Base-by-base conservation (phyloP, 1,284 basidiomycete species). In the Golubevia pallescens region DNA sequence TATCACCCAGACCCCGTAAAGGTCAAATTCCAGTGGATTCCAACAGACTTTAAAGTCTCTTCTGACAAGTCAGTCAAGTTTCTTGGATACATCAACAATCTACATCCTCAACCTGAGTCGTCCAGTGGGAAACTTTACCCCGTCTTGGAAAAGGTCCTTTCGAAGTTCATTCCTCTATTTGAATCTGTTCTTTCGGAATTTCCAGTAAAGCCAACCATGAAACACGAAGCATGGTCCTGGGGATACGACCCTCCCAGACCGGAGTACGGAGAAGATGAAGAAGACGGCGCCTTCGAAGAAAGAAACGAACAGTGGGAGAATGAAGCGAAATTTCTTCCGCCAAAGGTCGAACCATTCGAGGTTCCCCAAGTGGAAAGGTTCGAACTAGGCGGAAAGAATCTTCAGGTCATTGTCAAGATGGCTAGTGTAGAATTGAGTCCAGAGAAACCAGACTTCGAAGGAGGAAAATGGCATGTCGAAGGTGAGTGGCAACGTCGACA, bases 371-470 rank as follows among this genome's bases (percentile, higher is more conserved):
- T 4, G 5, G 3, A 4, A 10, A 38, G 10, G 3, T 38, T 38
- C 3, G 10, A 38, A 38, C 34, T 38, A 10, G 34, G 34, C 3
- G 34, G 34, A 5, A 38, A 38, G 23, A 52, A 5, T n/a, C 21
- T 51, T 28, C 60, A 61, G n/a, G 34, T 61, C 0, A 61, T 61
- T 34, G 60, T 61, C 60, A 61, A 61, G 60, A 51, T 61, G 38
- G 60, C 60, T 16, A 61, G 53, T 32, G 57, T 61, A 19, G 53
- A 61, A 13, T 56, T 61, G n/a, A 54, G 14, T 14, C 48, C 60
- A 7, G 23, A 19, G 3, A 61, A 61, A 48, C 60, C 60, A 8
- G 60, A 51, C 21, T 61, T 55, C 48, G 60, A 61, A 51, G 60
- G 60, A 4, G 60, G 60, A 4, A 48, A 32, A 8, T 61, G 42